Evolutionary conservation across 2,329 filamentous ascomycete genomes (phyloP).

Genomic region (Xylariaceae sp.): DNA sequence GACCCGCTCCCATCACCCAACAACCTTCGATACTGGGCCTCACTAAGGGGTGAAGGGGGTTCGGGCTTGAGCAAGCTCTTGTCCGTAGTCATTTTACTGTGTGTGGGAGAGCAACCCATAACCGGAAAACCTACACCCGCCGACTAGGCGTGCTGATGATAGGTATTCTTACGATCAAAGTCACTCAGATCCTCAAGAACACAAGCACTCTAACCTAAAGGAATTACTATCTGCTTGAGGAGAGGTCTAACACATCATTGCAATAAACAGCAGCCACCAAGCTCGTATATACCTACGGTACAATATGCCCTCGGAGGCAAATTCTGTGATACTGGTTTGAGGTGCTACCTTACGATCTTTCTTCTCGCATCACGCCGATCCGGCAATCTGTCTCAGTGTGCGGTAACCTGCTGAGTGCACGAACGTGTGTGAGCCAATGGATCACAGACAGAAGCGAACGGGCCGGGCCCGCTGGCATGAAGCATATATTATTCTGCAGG

Average conservation of each 20-base stretch:
- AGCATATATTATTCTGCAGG: neutral
- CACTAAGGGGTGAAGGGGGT: neutral
- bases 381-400: constrained; percentile 24
- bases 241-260: constrained; percentile 6
- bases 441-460: constrained; percentile 23
- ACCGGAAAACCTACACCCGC: too few relatives aligned
- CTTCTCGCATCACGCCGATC: constrained; percentile 16
- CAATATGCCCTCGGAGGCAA: neutral
- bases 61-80: too few relatives aligned
- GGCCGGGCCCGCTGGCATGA: constrained; percentile 13
- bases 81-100: too few relatives aligned
- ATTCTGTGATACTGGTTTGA: neutral
- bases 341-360: neutral
- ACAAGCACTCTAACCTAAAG: neutral
- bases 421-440: constrained; percentile 20
- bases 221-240: neutral
- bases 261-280: neutral
- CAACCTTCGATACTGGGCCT: neutral
- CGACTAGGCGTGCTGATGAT: too few relatives aligned
- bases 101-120: too few relatives aligned
- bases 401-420: constrained; percentile 21
- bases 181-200: too few relatives aligned
- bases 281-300: constrained; percentile 5
- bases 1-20: neutral
- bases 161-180: too few relatives aligned